phyloP scores from a whole-genome alignment of 2,329 filamentous ascomycete species.

The Fonsecaea pedrosoi region DNA sequence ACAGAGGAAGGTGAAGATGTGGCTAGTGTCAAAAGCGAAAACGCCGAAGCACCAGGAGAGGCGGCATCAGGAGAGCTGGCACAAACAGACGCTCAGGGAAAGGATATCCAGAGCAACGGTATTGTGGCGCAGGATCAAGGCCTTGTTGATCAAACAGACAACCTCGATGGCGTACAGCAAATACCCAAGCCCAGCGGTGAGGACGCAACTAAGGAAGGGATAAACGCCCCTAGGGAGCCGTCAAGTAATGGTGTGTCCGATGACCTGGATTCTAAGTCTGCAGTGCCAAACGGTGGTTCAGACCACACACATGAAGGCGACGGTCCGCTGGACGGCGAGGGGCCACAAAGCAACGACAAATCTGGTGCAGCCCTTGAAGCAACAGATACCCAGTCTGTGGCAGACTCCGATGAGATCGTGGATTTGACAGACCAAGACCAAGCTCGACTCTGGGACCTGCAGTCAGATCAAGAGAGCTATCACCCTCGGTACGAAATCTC shows the following conservation, averaged over 20 bases:
- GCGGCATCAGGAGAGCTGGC: not conserved
- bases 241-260: not conserved
- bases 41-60: not conserved
- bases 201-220: not conserved
- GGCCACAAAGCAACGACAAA: not conserved
- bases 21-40: not conserved
- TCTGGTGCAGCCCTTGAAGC: not conserved
- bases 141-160: not conserved
- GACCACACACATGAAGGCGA: not conserved
- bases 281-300: not conserved
- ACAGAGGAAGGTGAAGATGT: not conserved
- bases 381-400: not conserved
- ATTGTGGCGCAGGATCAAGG: not conserved
- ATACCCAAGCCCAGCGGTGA: not conserved
- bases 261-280: not conserved
- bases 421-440: not conserved
- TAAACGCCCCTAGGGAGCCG: not conserved
- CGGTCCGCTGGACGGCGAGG: not conserved
- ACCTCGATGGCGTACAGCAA: not conserved
- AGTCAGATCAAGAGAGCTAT: not conserved
- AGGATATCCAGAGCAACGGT: not conserved
- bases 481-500: not conserved
- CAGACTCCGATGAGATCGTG: not conserved
- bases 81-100: not conserved
- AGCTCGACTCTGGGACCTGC: not conserved